Conservation (phyloP, 1,284 basidiomycete genomes). For the Leccinum griseonigrum region DNA sequence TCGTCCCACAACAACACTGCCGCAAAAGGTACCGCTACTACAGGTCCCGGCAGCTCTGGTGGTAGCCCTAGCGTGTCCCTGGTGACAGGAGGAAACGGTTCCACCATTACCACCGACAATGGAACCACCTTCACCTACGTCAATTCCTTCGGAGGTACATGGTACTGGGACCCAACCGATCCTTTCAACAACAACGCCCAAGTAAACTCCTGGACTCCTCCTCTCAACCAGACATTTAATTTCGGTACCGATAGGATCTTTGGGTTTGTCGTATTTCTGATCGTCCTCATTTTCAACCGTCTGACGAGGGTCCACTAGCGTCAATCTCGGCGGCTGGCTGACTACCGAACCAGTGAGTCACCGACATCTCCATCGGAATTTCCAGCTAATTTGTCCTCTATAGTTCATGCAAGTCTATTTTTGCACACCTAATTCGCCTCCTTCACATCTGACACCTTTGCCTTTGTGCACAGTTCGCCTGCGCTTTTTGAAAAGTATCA, state of each 20-base stretch:
- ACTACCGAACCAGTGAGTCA: slow-evolving; percentile 63
- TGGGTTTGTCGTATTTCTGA: slow-evolving; percentile 27
- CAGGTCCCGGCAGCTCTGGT: slow-evolving; percentile 17
- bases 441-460: slow-evolving; percentile 10
- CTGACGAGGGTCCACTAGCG: slow-evolving; percentile 35
- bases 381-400: slow-evolving; percentile 10
- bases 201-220: slow-evolving; percentile 62
- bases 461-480: slow-evolving; percentile 50
- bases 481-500: slow-evolving; percentile 73
- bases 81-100: slow-evolving; percentile 48
- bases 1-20: slow-evolving; percentile 12
- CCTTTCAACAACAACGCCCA: slow-evolving; percentile 67
- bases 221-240: slow-evolving; percentile 62
- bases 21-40: slow-evolving; percentile 18
- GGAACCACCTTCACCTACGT: slow-evolving; percentile 53
- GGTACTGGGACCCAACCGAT: slow-evolving; percentile 52
- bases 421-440: not conserved
- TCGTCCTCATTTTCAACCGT: not conserved
- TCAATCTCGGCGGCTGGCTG: slow-evolving; percentile 68
- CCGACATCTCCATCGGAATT: slow-evolving; percentile 31
- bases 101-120: slow-evolving; percentile 44
- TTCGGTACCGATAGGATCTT: slow-evolving; percentile 47
- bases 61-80: slow-evolving; percentile 10
- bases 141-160: slow-evolving; percentile 52
- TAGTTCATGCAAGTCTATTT: slow-evolving; percentile 33